Evolutionary conservation across 2,329 filamentous ascomycete species (phyloP), one percentile per base, ranked within the genome.

Genomic region (Aspergillus calidoustus): DNA sequence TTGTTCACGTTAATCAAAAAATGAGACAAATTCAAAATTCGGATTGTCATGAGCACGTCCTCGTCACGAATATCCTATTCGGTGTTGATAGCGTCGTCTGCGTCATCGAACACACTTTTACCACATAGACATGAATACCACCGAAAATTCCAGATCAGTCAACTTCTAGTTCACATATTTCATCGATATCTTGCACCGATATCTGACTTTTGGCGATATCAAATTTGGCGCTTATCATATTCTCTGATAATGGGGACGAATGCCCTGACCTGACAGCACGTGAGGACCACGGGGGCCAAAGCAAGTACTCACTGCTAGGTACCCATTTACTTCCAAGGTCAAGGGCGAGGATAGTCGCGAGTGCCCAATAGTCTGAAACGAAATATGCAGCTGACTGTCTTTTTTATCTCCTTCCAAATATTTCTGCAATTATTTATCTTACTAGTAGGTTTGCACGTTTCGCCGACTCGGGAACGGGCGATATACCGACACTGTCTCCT

Each of bases 1-100:
- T 68, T 69, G 70, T 70, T 75, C 68, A 75, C 72, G 73, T 74
- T 71, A 72, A 69, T 70, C 71, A 70, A 74, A 76, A 74, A 73
- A 74, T 73, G 72, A 71, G 71, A 71, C 69, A 72, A 71, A 69
- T 72, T 67, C 71, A 70, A 70, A 68, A 71, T 71, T 67, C 70
- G 67, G 68, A 68, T 69, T 69, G 66, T 64, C 64, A 66, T 64
- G 58, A 61, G 49, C 63, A 62, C 64, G 48, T 66, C 67, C 57
- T 60, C 58, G 61, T 68, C 57, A 59, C 68, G 69, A 67, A 69
- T 64, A 62, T 62, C 61, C 63, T 57, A 65, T 46, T 31, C 64
- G 54, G 60, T 64, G 67, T 69, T 66, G 65, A 69, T 62, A 63
- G 64, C 59, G 63, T 59, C 50, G 50, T 62, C 58, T 64, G 28